Base-by-base conservation (phyloP, 225 moss, liverwort and hornwort genomes). In the Physcomitrellopsis africana region DNA sequence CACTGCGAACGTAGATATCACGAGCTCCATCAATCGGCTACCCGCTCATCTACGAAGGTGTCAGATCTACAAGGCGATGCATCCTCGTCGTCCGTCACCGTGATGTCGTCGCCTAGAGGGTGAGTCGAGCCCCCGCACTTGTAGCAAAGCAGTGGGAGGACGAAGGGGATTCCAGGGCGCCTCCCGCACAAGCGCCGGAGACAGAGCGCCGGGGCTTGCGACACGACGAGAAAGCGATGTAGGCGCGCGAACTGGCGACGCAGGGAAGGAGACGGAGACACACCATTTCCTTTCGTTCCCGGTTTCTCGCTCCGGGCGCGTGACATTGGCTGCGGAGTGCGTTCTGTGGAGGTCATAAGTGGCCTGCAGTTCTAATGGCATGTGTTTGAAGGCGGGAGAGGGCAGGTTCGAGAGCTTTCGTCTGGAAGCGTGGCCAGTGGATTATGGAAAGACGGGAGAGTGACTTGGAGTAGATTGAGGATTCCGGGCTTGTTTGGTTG, bases 31-130 rank as follows among this genome's bases (percentile, higher is more conserved):
- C 32, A 5, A 37, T 37, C 5, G 32, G 32, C 32, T 37, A 7
- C 32, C 32, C 32, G 4, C 32, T 37, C 32, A 37, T 37, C 32
- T 37, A 37, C 32, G 7, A 4, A 0, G 4, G 32, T 37, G 32
- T 37, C 32, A 37, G 32, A 37, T 37, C 32, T 2, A 37, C 7
- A 37, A 37, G 32, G 0, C 0, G 0, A 10, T 10, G 3, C 4
- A 0, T 5, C 5, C 22, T 6, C 57, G 53, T 23, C 42, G 53
- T 24, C 17, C 51, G 24, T 23, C 23, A 42, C 24, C 23, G 53
- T 73, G 63, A 20, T 20, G 51, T 52, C 73, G 32, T 37, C 32
- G 32, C 52, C 0, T 5, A 37, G 72, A 7, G 18, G 46, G n/a
- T 13, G 62, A 43, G 17, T 37, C 9, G 49, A 14, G 32, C 18